Conservation (phyloP, 257 asterid genomes). For the Catharanthus roseus region DNA sequence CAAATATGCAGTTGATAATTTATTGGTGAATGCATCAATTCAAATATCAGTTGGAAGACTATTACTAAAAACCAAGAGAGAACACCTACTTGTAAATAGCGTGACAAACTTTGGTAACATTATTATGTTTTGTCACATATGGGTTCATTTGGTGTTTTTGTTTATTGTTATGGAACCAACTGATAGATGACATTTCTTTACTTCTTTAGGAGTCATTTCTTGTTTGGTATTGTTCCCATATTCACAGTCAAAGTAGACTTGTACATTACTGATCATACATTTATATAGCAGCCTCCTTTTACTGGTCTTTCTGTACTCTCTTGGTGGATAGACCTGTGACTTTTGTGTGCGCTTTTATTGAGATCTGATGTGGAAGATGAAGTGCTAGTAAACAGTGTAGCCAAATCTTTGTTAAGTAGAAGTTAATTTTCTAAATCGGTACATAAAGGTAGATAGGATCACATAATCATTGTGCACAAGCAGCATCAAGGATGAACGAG, state of each 20-base stretch:
- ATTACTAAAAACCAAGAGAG: not conserved
- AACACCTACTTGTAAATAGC: not conserved
- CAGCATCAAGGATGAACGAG: not conserved
- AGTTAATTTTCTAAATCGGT: not conserved
- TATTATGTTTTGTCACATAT: not conserved
- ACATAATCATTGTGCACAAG: not conserved
- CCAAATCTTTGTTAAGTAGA: not conserved
- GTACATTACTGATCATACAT: slow-evolving; percentile 2
- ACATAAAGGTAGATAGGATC: not conserved
- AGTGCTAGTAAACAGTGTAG: not conserved
- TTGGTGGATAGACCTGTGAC: not conserved
- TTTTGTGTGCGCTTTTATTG: not conserved
- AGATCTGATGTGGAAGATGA: not conserved
- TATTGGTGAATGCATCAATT: too few relatives aligned
- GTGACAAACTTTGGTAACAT: not conserved
- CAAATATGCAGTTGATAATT: not conserved
- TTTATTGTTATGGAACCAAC: not conserved
- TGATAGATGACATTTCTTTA: too few relatives aligned
- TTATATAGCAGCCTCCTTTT: not conserved
- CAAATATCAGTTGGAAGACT: not conserved
- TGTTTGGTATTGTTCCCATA: not conserved
- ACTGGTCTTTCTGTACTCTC: not conserved
- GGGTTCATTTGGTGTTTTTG: not conserved
- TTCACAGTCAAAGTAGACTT: not conserved
- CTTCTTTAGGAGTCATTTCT: not conserved